Evolutionary conservation across 73 alveolate species (phyloP).

Genomic region (Breviolum minutum): DNA sequence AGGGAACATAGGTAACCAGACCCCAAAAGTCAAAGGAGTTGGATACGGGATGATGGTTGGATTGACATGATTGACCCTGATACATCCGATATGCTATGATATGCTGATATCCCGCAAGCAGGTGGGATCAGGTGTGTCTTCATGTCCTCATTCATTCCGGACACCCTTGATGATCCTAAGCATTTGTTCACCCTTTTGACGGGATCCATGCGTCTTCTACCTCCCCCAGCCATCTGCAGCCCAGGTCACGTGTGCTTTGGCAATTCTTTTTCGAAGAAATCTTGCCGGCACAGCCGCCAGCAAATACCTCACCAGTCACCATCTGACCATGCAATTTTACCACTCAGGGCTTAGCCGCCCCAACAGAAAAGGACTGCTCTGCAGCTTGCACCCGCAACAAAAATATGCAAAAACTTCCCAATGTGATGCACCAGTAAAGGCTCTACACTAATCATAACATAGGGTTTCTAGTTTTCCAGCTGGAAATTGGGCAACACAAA

Average conservation of each 20-base stretch:
- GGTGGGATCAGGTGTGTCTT: no score
- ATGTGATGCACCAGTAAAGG: no score
- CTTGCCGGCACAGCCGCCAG: constrained; percentile 79
- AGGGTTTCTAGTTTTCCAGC: background rate
- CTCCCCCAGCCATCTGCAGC: background rate
- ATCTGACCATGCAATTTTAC: background rate
- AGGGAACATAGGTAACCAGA: no score
- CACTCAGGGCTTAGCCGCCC: background rate
- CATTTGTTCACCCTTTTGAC: background rate
- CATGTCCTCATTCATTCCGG: no score
- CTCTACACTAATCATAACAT: background rate
- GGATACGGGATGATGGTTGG: no score
- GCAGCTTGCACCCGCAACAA: no score
- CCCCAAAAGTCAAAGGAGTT: no score
- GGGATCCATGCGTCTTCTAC: background rate
- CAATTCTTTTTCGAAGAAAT: constrained; percentile 76
- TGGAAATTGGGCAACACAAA: background rate
- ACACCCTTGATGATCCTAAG: background rate
- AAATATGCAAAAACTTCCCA: no score
- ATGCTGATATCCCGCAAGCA: no score
- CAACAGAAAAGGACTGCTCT: no score
- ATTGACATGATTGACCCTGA: no score
- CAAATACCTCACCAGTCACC: constrained; percentile 18
- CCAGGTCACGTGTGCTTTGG: constrained; percentile 79
- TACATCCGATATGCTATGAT: no score